These are phyloP conservation scores for Blumeria graminis DNA, from an alignment of 2,329 filamentous ascomycete genomes.

Conservation along the genomic window DNA sequence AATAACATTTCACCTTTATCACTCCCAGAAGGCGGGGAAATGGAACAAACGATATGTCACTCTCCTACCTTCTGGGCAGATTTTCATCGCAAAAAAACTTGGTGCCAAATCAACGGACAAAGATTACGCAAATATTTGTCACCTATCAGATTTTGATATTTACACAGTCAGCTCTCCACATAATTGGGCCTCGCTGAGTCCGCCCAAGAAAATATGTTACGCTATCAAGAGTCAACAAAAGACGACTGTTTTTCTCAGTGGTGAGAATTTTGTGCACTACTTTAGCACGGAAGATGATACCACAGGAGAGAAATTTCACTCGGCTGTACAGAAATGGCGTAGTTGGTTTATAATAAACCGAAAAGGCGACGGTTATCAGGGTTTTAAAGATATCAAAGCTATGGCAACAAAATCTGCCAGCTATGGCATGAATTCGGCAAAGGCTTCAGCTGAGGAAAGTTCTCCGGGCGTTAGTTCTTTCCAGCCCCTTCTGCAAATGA, in stretches of 20 bases:
- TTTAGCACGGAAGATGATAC: conserved; percentile 56
- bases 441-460: background rate
- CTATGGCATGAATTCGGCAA: conserved; percentile 41
- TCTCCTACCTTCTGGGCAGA: conserved; percentile 48
- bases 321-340: conserved; percentile 54
- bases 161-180: conserved; percentile 53
- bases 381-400: conserved; percentile 8
- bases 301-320: conserved; percentile 44
- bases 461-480: background rate
- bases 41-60: conserved; percentile 75
- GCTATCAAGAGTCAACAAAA: conserved; percentile 87
- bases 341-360: conserved; percentile 76
- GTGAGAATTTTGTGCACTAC: conserved; percentile 76
- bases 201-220: conserved; percentile 67
- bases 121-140: conserved; percentile 48
- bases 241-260: conserved; percentile 56
- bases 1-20: conserved; percentile 47
- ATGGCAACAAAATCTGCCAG: conserved; percentile 9
- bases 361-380: conserved; percentile 21
- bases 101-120: conserved; percentile 35
- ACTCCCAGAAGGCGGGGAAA: conserved; percentile 60
- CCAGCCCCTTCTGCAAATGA: conserved; percentile 39
- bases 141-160: conserved; percentile 80
- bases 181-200: conserved; percentile 44
- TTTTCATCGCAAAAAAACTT: conserved; percentile 43